Percentiles rank a stretch among this genome's conserved stretches.
These are phyloP conservation scores for Aquilaria agallochum DNA, from an alignment of 441 rosid species.

Conservation along the genomic window DNA sequence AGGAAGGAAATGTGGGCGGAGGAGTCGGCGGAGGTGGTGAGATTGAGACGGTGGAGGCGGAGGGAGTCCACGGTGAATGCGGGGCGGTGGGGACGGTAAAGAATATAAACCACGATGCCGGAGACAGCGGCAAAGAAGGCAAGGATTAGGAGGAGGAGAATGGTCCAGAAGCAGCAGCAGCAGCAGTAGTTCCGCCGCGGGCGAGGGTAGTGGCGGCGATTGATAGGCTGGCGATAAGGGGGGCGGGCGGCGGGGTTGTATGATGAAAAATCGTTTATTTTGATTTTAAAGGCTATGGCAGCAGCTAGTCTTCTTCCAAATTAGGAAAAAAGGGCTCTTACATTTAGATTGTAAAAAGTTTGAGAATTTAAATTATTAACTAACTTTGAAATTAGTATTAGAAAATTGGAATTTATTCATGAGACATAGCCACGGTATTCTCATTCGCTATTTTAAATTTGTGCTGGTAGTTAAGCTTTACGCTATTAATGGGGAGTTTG, in stretches of 20 bases:
- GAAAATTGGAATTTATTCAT: too few species aligned
- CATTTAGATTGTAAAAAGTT: too few species aligned
- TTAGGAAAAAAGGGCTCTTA: too few species aligned
- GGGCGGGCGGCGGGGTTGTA: slow-evolving; percentile 54
- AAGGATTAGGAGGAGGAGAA: slow-evolving; percentile 37
- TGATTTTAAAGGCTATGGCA: too few species aligned
- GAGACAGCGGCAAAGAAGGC: slow-evolving; percentile 36
- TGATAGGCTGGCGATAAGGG: slow-evolving; percentile 66
- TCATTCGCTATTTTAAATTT: too few species aligned
- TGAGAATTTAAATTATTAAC: too few species aligned
- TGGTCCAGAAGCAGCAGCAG: slow-evolving; percentile 52
- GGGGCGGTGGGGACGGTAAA: slow-evolving; percentile 65
- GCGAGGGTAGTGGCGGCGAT: slow-evolving; percentile 42
- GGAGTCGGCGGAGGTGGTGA: slow-evolving; percentile 57
- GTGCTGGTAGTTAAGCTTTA: too few species aligned
- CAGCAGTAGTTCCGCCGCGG: slow-evolving; percentile 50
- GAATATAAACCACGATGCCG: slow-evolving; percentile 54
- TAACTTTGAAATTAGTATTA: too few species aligned
- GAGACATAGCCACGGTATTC: too few species aligned
- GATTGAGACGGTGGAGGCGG: slow-evolving; percentile 41
- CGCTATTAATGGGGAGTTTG: too few species aligned
- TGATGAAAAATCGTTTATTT: neutral
- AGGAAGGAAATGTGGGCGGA: slow-evolving; percentile 46
- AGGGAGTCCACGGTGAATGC: slow-evolving; percentile 47
- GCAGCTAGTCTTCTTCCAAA: too few species aligned